Conservation (phyloP, 768 basidiomycete species). For the Pseudohyphozyma bogoriensis region DNA sequence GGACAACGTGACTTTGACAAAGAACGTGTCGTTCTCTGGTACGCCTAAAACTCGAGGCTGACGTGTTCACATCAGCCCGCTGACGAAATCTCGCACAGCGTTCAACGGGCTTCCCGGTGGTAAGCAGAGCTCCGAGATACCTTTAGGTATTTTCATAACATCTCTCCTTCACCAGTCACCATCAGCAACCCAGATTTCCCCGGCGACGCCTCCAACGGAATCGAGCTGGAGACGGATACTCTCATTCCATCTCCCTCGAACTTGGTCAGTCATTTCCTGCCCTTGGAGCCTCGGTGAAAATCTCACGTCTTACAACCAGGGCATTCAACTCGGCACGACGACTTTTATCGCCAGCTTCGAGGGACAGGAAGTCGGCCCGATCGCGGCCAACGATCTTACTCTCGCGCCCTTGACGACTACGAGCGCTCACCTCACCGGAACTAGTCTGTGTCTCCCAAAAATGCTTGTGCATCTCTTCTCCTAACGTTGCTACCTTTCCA, state of each 20-base stretch:
- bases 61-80: neutral
- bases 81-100: slow-evolving; percentile 45
- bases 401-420: slow-evolving; percentile 47
- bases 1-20: slow-evolving; percentile 54
- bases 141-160: too few species aligned
- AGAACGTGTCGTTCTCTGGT: slow-evolving; percentile 37
- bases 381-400: slow-evolving; percentile 46
- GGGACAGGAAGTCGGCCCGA: slow-evolving; percentile 49
- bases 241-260: slow-evolving; percentile 40
- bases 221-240: slow-evolving; percentile 25
- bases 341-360: slow-evolving; percentile 56
- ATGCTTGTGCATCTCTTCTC: neutral
- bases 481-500: neutral
- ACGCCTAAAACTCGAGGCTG: neutral
- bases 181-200: slow-evolving; percentile 63
- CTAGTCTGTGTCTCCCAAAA: neutral
- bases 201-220: slow-evolving; percentile 11
- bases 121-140: too few species aligned
- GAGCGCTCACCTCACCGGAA: slow-evolving; percentile 45
- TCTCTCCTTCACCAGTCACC: slow-evolving; percentile 36
- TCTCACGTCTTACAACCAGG: too few species aligned
- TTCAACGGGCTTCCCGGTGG: slow-evolving; percentile 63
- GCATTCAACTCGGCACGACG: slow-evolving; percentile 44
- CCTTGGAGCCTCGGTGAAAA: too few species aligned
- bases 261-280: slow-evolving; percentile 59